phyloP scores from a whole-genome alignment of 352 stramenopile genomes.

The Globisporangium lucens region DNA sequence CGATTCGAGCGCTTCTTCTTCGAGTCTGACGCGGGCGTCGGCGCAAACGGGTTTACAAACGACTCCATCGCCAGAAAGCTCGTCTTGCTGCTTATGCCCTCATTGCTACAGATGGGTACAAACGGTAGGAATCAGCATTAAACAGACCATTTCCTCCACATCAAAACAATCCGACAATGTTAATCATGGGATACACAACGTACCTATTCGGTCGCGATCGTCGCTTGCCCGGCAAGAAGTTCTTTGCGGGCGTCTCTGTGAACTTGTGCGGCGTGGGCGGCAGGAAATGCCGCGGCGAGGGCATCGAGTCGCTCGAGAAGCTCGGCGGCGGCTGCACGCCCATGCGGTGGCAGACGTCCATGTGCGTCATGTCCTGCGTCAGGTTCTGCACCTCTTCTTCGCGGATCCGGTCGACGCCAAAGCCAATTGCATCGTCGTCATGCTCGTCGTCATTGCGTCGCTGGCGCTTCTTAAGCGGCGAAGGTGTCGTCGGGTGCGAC shows the following conservation, averaged over 20 bases:
- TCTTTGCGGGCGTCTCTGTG: constrained; percentile 21
- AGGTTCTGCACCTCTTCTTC: constrained; percentile 70
- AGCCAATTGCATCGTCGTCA: not conserved
- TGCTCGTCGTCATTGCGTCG: constrained; percentile 30
- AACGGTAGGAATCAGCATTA: not conserved
- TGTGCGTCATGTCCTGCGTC: constrained; percentile 74
- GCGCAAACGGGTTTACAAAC: constrained; percentile 73
- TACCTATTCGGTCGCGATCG: constrained; percentile 21
- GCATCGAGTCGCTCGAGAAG: constrained; percentile 54
- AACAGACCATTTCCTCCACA: not conserved
- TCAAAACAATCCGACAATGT: not conserved
- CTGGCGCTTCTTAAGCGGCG: constrained; percentile 75
- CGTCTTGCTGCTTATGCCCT: not conserved
- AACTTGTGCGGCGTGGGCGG: constrained; percentile 32
- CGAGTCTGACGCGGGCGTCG: constrained; percentile 43
- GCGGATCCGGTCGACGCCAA: constrained; percentile 32
- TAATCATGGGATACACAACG: not conserved
- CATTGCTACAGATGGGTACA: constrained; percentile 5
- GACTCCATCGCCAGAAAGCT: constrained; percentile 33
- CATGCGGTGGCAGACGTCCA: constrained; percentile 41
- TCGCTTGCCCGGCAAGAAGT: constrained; percentile 24
- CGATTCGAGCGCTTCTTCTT: constrained; percentile 61
- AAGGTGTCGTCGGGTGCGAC: constrained; percentile 79
- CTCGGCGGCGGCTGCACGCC: constrained; percentile 28
- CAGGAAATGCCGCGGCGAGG: constrained; percentile 37